Evolutionary conservation across 1,284 basidiomycete genomes (phyloP).

Genomic region (Puccinia sorghi): DNA sequence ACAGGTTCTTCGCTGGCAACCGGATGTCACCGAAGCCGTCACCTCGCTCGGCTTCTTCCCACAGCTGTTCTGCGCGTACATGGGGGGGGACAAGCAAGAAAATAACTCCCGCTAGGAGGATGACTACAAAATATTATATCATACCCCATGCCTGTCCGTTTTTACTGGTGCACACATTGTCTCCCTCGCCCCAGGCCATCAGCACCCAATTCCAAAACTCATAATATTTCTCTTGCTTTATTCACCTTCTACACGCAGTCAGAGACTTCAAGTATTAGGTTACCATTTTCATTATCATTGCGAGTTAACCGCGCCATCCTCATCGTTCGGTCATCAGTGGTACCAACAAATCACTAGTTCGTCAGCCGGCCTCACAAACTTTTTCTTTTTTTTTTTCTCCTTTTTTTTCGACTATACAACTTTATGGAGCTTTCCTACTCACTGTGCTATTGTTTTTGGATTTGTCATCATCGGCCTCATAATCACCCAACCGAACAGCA

Average conservation of each 20-base stretch:
- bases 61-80: background rate
- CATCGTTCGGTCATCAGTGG: slow-evolving; percentile 23
- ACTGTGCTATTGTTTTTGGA: slow-evolving; percentile 29
- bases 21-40: background rate
- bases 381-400: slow-evolving; percentile 6
- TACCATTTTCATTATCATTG: slow-evolving; percentile 19
- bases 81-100: background rate
- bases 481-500: slow-evolving; percentile 37
- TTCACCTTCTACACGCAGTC: slow-evolving; percentile 28
- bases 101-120: background rate
- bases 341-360: background rate
- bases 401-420: background rate
- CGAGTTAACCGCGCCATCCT: slow-evolving; percentile 24
- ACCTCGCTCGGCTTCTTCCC: background rate
- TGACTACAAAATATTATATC: background rate
- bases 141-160: no score
- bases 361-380: slow-evolving; percentile 11
- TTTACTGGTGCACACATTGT: background rate
- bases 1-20: background rate
- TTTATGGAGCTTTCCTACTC: background rate
- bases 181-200: background rate
- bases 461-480: slow-evolving; percentile 42
- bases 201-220: background rate
- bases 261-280: slow-evolving; percentile 24
- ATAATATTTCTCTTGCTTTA: slow-evolving; percentile 14